A percentile compares a stretch with the other conserved stretches of the same genome.
Evolutionary conservation across 257 asterid genomes (phyloP).

Genomic region (Cruciata laevipes): DNA sequence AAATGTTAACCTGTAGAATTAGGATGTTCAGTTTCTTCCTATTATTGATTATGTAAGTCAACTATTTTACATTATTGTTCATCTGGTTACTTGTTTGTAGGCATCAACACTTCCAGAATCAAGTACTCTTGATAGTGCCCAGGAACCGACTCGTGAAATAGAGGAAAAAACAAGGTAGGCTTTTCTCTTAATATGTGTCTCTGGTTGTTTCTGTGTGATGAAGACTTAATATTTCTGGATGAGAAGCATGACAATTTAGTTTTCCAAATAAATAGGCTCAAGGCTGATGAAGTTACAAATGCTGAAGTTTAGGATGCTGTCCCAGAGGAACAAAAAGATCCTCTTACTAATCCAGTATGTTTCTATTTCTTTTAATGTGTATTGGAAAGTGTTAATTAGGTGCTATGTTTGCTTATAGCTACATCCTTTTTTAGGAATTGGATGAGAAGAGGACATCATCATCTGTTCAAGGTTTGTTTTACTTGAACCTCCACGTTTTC

Average conservation of each 20-base stretch:
- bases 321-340: conserved; percentile 9
- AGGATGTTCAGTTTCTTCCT: neutral
- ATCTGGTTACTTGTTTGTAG: conserved; percentile 19
- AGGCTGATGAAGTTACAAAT: conserved; percentile 14
- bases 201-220: neutral
- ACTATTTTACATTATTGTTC: neutral
- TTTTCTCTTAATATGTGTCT: too few relatives aligned
- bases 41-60: neutral
- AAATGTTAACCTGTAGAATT: neutral
- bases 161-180: conserved; percentile 27
- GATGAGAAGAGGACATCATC: conserved; percentile 14
- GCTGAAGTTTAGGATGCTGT: conserved; percentile 20
- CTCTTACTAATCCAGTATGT: conserved; percentile 15
- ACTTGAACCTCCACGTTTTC: neutral
- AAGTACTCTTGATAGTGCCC: conserved; percentile 24
- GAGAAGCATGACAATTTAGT: conserved; percentile 7
- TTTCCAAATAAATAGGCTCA: conserved; percentile 19
- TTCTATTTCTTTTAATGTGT: neutral
- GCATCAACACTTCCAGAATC: conserved; percentile 25
- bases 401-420: conserved; percentile 14
- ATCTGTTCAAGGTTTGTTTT: conserved; percentile 20
- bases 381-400: neutral
- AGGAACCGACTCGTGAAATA: conserved; percentile 26
- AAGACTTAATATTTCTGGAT: conserved; percentile 10
- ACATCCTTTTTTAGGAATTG: conserved; percentile 15